These are phyloP conservation scores for Diaporthe velutina DNA, from an alignment of 2,329 filamentous ascomycete species.

Conservation along the genomic window DNA sequence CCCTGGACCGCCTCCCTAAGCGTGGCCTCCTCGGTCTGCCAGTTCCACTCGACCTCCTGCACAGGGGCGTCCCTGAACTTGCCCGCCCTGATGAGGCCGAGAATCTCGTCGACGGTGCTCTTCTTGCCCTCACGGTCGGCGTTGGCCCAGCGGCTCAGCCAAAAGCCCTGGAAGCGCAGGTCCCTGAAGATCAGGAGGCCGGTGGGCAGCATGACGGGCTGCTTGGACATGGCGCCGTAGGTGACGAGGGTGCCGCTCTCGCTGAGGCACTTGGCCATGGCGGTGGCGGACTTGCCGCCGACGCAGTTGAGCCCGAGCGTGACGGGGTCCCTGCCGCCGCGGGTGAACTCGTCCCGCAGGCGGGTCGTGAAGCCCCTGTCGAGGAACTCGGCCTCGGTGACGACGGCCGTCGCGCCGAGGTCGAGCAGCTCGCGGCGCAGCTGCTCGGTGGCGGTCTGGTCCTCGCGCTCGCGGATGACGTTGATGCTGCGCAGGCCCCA, in stretches of 20 bases:
- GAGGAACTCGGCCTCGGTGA: conserved; percentile 68
- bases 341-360: conserved; percentile 73
- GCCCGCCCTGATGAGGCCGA: conserved; percentile 79
- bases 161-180: conserved; percentile 90
- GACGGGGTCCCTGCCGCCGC: conserved; percentile 78
- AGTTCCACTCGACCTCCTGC: conserved; percentile 85
- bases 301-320: conserved; percentile 92
- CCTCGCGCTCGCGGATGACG: conserved; percentile 81
- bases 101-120: conserved; percentile 85
- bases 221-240: conserved; percentile 94
- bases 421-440: conserved; percentile 64
- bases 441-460: conserved; percentile 72
- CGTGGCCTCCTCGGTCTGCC: conserved; percentile 78
- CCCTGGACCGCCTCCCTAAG: conserved; percentile 83
- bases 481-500: conserved; percentile 96
- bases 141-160: conserved; percentile 92
- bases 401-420: conserved; percentile 69
- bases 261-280: conserved; percentile 80
- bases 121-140: conserved; percentile 79
- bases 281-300: conserved; percentile 85
- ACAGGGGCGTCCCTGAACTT: conserved; percentile 87
- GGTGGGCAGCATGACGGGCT: conserved; percentile 85
- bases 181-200: conserved; percentile 95
- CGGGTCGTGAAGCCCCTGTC: conserved; percentile 71
- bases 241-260: conserved; percentile 84